Base-by-base conservation (phyloP, 2,329 filamentous ascomycete genomes). In the Penicillium sp. region DNA sequence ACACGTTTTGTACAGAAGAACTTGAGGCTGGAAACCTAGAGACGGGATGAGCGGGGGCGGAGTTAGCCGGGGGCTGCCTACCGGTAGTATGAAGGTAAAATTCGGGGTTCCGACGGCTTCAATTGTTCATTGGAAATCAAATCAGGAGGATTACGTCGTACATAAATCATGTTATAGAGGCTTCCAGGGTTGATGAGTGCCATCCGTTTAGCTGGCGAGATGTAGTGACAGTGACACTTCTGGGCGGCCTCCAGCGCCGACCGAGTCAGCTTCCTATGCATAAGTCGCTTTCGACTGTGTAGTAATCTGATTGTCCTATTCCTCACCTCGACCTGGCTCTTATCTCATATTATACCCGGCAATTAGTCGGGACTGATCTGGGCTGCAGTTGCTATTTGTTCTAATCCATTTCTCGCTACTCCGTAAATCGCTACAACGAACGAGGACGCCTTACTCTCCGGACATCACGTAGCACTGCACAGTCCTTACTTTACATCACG, bases 401-500 rank as follows among this genome's bases (percentile, higher is more conserved):
- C n/a, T n/a, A n/a, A n/a, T n/a, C n/a, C n/a, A n/a, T n/a, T n/a
- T n/a, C n/a, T n/a, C n/a, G n/a, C n/a, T n/a, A n/a, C n/a, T n/a
- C n/a, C n/a, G n/a, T n/a, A 34, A 34, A 34, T 34, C 10, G 10
- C 13, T 5, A 10, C 9, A 7, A 39, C 36, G 3, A 3, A 13
- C 16, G 9, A 39, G 9, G 10, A 13, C 11, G 36, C 10, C 16
- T 18, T 9, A 10, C 47, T 23, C 36, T 23, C 47, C 47, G 9
- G 41, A 42, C 42, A 7, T 3, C 19, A 10, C 34, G 30, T 26
- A 13, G 26, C 32, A 30, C 13, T 38, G 16, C 41, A 30, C 34
- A 32, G 26, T 52, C n/a, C 50, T 47, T 52, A 47, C 50, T 47
- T 47, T 9, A 41, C 27, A 10, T 34, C 11, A 41, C 29, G 32